A percentile compares a stretch with the other conserved stretches of the same genome.
Evolutionary conservation across 2,329 filamentous ascomycete species (phyloP).

Genomic region (Nemania sp.): DNA sequence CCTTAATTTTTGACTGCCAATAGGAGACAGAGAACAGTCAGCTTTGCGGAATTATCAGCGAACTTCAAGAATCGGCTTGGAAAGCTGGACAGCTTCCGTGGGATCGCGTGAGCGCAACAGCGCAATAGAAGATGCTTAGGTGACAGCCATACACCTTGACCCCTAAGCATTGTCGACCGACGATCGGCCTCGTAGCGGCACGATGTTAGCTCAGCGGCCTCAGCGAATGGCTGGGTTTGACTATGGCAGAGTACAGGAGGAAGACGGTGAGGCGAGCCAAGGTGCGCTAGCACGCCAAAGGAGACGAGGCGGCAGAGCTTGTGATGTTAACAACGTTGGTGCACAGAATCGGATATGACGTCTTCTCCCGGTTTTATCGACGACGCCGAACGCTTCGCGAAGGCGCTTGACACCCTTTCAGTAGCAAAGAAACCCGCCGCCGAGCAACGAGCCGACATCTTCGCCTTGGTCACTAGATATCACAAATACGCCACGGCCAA

Average conservation of each 20-base stretch:
- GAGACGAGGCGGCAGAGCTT: not conserved
- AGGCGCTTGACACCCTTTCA: constrained; percentile 76
- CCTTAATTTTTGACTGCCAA: not conserved
- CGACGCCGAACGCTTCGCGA: constrained; percentile 86
- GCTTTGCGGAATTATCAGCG: not conserved
- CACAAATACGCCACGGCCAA: constrained; percentile 57
- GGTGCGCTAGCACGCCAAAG: constrained; percentile 20
- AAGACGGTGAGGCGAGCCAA: constrained; percentile 25
- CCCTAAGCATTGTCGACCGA: constrained; percentile 23
- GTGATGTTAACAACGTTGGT: constrained; percentile 12
- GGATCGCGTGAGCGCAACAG: constrained; percentile 13
- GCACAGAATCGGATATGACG: constrained; percentile 24
- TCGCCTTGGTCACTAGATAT: constrained; percentile 69
- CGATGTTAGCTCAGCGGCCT: constrained; percentile 26
- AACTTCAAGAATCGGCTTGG: not conserved
- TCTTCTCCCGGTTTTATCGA: constrained; percentile 44
- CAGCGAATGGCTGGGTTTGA: constrained; percentile 25
- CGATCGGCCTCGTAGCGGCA: constrained; percentile 13
- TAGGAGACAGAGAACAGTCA: not conserved
- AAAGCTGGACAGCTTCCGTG: not conserved
- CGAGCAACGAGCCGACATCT: constrained; percentile 66
- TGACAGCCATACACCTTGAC: constrained; percentile 29
- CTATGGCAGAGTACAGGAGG: constrained; percentile 22
- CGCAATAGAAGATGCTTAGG: constrained; percentile 35
- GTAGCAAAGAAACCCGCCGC: constrained; percentile 49